Conservation (phyloP, 179 eudicot genomes). For the Gypsophila paniculata region DNA sequence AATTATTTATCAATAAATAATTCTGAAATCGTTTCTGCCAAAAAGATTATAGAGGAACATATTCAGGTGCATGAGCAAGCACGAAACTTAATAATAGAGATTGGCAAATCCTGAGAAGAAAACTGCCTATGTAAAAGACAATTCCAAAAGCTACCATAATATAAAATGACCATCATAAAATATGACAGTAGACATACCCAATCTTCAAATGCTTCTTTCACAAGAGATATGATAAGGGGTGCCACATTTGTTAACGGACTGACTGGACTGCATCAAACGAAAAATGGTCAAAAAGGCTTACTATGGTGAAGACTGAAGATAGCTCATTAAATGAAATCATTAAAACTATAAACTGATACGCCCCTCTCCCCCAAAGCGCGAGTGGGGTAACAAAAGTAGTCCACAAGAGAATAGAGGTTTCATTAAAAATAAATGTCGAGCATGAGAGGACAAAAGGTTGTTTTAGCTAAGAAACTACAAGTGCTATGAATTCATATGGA, state of each 20-base stretch:
- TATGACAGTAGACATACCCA: slow-evolving; percentile 64
- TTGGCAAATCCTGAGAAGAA: neutral
- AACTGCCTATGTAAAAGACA: neutral
- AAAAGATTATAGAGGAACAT: slow-evolving; percentile 1
- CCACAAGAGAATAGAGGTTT: no score
- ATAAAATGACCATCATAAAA: slow-evolving; percentile 1
- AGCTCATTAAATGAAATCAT: neutral
- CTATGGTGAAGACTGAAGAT: slow-evolving; percentile 10
- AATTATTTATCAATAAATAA: slow-evolving; percentile 75
- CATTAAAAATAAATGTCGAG: no score
- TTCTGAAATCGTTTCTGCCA: slow-evolving; percentile 41
- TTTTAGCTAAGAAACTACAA: neutral
- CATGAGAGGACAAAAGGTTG: neutral
- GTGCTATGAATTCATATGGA: no score
- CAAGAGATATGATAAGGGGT: slow-evolving; percentile 81
- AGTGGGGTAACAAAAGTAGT: no score
- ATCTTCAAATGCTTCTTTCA: slow-evolving; percentile 98
- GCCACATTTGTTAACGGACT: slow-evolving; percentile 94
- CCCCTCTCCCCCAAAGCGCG: no score
- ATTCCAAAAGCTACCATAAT: slow-evolving; percentile 2
- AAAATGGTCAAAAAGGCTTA: slow-evolving; percentile 20
- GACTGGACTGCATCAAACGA: slow-evolving; percentile 80
- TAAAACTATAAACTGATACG: no score
- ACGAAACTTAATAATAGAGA: slow-evolving; percentile 1
- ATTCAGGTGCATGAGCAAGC: slow-evolving; percentile 7